Conservation (phyloP, 2,329 filamentous ascomycete genomes). For the Nigrograna mackinnonii region DNA sequence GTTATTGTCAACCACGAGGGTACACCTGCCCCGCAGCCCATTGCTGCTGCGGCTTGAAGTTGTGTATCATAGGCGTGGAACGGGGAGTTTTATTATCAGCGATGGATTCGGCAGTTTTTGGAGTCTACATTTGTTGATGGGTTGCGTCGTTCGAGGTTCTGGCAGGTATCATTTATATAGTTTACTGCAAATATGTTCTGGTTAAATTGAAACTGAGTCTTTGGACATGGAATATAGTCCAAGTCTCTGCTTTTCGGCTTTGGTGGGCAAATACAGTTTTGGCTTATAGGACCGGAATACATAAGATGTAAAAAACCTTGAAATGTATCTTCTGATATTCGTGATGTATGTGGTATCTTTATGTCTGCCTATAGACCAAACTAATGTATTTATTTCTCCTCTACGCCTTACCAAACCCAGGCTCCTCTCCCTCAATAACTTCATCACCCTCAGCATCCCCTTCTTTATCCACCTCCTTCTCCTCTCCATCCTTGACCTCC, state of each 20-base stretch:
- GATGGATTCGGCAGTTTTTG: conserved; percentile 4
- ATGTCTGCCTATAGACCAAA: too few relatives aligned
- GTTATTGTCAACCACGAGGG: conserved; percentile 31
- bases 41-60: conserved; percentile 32
- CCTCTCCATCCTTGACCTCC: conserved; percentile 15
- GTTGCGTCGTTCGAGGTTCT: not conserved
- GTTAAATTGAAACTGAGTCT: too few relatives aligned
- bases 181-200: too few relatives aligned
- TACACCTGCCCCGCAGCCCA: conserved; percentile 35
- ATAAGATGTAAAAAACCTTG: too few relatives aligned
- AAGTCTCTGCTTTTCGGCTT: too few relatives aligned
- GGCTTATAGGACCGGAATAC: too few relatives aligned
- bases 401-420: conserved; percentile 34
- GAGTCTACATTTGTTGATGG: conserved; percentile 3
- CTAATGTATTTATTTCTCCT: too few relatives aligned
- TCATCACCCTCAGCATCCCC: conserved; percentile 8
- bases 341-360: too few relatives aligned
- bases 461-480: conserved; percentile 10
- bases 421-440: conserved; percentile 19
- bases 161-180: not conserved
- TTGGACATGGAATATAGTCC: too few relatives aligned
- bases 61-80: not conserved
- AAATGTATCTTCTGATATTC: too few relatives aligned
- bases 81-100: too few relatives aligned
- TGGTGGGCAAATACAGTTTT: too few relatives aligned